Percentiles rank a stretch among this genome's conserved stretches.
These are phyloP conservation scores for Quercus ilex DNA, from an alignment of 306 rosid species.

Conservation along the genomic window DNA sequence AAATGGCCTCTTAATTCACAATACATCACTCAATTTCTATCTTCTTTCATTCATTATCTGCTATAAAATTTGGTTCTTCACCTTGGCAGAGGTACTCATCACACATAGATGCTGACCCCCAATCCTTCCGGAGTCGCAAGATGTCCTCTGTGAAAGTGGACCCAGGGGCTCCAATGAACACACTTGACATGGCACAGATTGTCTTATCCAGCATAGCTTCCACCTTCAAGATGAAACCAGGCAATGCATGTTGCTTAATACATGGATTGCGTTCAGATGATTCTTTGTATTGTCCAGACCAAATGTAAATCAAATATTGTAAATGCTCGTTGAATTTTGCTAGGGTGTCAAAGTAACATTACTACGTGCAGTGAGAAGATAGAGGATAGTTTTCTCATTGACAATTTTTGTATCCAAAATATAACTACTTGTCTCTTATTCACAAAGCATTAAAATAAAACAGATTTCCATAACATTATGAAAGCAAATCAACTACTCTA, in stretches of 20 bases:
- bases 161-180: conserved; percentile 91
- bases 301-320: neutral
- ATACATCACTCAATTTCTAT: neutral
- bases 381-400: neutral
- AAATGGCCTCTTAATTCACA: conserved; percentile 13
- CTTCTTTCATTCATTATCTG: conserved; percentile 65
- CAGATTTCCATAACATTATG: no score
- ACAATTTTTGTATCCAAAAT: no score
- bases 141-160: conserved; percentile 97
- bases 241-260: conserved; percentile 14
- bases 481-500: neutral
- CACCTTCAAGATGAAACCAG: conserved; percentile 49
- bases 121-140: conserved; percentile 79
- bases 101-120: conserved; percentile 83
- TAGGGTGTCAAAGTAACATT: neutral
- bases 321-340: neutral
- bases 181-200: conserved; percentile 87
- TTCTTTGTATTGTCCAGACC: conserved; percentile 1
- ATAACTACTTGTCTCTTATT: no score
- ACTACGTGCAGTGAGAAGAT: neutral
- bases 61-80: conserved; percentile 74
- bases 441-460: no score
- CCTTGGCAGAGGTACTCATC: conserved; percentile 96
- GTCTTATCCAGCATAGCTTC: conserved; percentile 99
- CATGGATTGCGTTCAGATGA: neutral